Evolutionary conservation across 1,139 yeast species (phyloP).

Genomic region (Nakaseomyces nivariensis): DNA sequence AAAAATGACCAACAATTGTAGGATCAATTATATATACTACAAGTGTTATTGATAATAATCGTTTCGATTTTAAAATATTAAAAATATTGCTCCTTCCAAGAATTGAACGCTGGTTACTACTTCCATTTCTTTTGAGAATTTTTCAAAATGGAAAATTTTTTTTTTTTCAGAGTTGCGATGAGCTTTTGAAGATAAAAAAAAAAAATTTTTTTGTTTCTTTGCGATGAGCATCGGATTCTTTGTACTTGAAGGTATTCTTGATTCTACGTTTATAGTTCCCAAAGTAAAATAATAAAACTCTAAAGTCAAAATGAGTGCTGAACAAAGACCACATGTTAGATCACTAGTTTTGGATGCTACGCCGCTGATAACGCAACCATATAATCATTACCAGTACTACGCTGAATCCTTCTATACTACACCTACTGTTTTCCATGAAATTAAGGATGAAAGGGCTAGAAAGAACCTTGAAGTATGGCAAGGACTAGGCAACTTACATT

Average conservation of each 20-base stretch:
- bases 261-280: too few relatives aligned
- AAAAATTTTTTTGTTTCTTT: not conserved
- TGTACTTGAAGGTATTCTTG: too few relatives aligned
- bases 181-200: not conserved
- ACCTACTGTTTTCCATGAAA: constrained; percentile 82
- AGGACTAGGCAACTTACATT: constrained; percentile 39
- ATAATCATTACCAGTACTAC: constrained; percentile 58
- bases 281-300: too few relatives aligned
- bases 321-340: constrained; percentile 31
- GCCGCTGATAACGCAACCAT: constrained; percentile 80
- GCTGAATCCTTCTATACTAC: constrained; percentile 74
- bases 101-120: not conserved
- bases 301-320: not conserved
- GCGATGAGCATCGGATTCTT: not conserved
- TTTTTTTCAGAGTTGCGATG: not conserved
- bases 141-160: not conserved
- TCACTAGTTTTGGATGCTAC: constrained; percentile 84
- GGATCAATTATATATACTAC: too few relatives aligned
- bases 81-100: not conserved
- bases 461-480: constrained; percentile 73
- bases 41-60: not conserved
- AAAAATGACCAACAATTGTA: too few relatives aligned
- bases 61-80: not conserved
- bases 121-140: not conserved
- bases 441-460: constrained; percentile 77